Evolutionary conservation across 768 basidiomycete species (phyloP).

Genomic region (Pleurotus pulmonarius): DNA sequence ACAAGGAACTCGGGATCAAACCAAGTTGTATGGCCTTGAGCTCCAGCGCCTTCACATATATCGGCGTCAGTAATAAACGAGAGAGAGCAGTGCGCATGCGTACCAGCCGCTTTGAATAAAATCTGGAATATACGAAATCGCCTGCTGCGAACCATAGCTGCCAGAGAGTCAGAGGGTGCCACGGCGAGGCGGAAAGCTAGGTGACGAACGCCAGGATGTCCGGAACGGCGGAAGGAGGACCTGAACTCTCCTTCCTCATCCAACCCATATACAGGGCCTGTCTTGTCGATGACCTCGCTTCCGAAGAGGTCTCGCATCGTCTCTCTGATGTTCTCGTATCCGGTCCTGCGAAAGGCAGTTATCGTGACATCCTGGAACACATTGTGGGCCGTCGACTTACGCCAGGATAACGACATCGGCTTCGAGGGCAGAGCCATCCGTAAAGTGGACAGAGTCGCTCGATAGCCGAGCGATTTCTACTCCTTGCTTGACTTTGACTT

Average conservation of each 20-base stretch:
- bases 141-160: slow-evolving; percentile 39
- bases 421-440: slow-evolving; percentile 31
- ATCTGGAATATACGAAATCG: slow-evolving; percentile 27
- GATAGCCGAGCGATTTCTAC: slow-evolving; percentile 34
- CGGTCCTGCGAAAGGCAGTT: slow-evolving; percentile 12
- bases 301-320: slow-evolving; percentile 29
- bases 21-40: not conserved
- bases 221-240: slow-evolving; percentile 34
- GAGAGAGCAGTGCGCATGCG: slow-evolving; percentile 2
- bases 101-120: slow-evolving; percentile 34
- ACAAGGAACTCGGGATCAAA: too few species aligned
- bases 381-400: slow-evolving; percentile 8
- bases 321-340: slow-evolving; percentile 27
- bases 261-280: slow-evolving; percentile 30
- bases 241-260: slow-evolving; percentile 37
- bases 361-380: not conserved
- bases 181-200: not conserved
- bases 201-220: slow-evolving; percentile 35
- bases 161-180: not conserved
- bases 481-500: slow-evolving; percentile 58
- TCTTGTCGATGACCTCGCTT: slow-evolving; percentile 25
- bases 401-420: slow-evolving; percentile 49
- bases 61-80: not conserved
- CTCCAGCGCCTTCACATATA: not conserved
- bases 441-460: slow-evolving; percentile 28